phyloP scores from a whole-genome alignment of 108 stramenopile genomes.

The Fistulifera pelliculosa region DNA sequence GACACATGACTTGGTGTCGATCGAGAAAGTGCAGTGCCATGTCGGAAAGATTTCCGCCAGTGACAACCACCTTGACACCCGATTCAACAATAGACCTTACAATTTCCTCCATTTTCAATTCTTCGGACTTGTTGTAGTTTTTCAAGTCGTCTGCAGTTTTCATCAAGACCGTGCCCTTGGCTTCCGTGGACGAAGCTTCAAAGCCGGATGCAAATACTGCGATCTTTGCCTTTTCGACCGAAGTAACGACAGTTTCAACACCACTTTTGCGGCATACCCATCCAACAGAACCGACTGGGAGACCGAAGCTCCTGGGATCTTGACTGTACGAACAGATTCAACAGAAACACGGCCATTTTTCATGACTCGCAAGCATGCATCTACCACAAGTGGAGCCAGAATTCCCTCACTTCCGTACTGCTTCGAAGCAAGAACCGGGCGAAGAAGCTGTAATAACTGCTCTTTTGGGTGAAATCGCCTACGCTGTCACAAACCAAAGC shows the following conservation, averaged over 20 bases:
- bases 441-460: constrained; percentile 48
- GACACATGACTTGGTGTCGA: constrained; percentile 83
- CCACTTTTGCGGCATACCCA: constrained; percentile 90
- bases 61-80: constrained; percentile 87
- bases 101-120: constrained; percentile 95
- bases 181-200: constrained; percentile 93
- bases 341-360: constrained; percentile 44
- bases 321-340: constrained; percentile 92
- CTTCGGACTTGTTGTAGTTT: constrained; percentile 96
- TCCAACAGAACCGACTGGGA: constrained; percentile 71
- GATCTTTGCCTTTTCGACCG: constrained; percentile 79
- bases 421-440: constrained; percentile 88
- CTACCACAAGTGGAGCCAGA: constrained; percentile 85
- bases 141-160: constrained; percentile 96
- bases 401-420: constrained; percentile 76
- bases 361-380: constrained; percentile 88
- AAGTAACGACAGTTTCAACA: constrained; percentile 69
- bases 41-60: constrained; percentile 86
- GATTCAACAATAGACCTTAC: constrained; percentile 89
- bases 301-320: constrained; percentile 88
- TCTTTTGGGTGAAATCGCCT: constrained; percentile 36
- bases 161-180: constrained; percentile 99
- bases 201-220: constrained; percentile 94
- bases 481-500: constrained; percentile 40
- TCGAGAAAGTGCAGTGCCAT: constrained; percentile 98